phyloP scores from a whole-genome alignment of 805 yeast genomes.

The Monosporozyma siamensis region DNA sequence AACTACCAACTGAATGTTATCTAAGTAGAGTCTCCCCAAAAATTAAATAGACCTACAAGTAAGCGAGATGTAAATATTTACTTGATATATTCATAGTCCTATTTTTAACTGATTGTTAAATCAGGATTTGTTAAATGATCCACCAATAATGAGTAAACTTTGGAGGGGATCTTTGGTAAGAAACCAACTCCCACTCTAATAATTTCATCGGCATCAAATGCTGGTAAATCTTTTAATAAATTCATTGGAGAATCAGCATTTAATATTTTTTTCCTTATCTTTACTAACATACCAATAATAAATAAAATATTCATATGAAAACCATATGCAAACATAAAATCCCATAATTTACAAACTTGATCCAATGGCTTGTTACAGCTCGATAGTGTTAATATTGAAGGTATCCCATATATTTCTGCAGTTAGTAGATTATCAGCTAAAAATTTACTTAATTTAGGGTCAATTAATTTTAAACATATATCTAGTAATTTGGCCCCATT shows the following conservation, averaged over 20 bases:
- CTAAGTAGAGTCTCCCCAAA: no score
- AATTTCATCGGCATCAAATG: slow-evolving; percentile 59
- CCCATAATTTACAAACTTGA: slow-evolving; percentile 78
- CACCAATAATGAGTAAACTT: slow-evolving; percentile 38
- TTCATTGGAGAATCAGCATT: slow-evolving; percentile 58
- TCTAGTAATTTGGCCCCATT: slow-evolving; percentile 70
- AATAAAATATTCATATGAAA: slow-evolving; percentile 78
- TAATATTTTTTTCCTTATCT: slow-evolving; percentile 56
- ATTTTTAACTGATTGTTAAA: neutral
- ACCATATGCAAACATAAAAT: slow-evolving; percentile 83
- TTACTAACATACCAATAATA: slow-evolving; percentile 66
- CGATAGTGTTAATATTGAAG: slow-evolving; percentile 71
- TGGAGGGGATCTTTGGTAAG: slow-evolving; percentile 61
- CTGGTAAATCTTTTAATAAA: slow-evolving; percentile 55
- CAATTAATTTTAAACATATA: slow-evolving; percentile 57
- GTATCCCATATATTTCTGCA: slow-evolving; percentile 81
- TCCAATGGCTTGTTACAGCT: slow-evolving; percentile 82
- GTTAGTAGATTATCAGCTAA: slow-evolving; percentile 40
- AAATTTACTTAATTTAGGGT: slow-evolving; percentile 56
- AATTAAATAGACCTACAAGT: no score
- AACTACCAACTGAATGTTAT: no score
- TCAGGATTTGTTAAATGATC: slow-evolving; percentile 24
- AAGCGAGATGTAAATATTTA: no score
- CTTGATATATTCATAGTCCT: no score
- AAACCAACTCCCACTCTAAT: slow-evolving; percentile 74